phyloP scores from a whole-genome alignment of 1,139 yeast species.

The Suhomyces wounanorum region DNA sequence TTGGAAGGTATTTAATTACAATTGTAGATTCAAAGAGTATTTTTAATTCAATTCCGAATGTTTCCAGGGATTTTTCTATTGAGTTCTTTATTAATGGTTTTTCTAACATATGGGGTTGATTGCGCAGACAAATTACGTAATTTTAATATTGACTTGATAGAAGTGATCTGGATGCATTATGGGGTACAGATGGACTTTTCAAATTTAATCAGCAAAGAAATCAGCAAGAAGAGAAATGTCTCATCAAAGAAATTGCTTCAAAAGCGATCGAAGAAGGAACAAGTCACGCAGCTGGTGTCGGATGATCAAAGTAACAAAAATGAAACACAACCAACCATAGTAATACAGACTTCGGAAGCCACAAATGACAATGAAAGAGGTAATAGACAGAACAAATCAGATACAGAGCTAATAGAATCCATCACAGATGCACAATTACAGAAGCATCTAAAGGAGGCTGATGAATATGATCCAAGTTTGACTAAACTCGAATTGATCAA shows the following conservation, averaged over 20 bases:
- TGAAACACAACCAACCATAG: background rate
- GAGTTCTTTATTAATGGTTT: background rate
- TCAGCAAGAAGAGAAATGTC: slow-evolving; percentile 30
- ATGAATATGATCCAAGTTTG: slow-evolving; percentile 19
- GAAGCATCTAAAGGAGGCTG: slow-evolving; percentile 23
- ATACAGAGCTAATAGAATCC: slow-evolving; percentile 16
- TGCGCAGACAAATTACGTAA: background rate
- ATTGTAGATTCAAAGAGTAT: too few species aligned
- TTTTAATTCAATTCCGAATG: background rate
- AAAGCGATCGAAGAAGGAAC: slow-evolving; percentile 7
- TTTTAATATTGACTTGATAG: background rate
- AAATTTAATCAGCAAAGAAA: slow-evolving; percentile 35
- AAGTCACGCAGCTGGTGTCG: background rate
- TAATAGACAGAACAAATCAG: slow-evolving; percentile 8
- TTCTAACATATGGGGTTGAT: background rate
- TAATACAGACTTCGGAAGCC: background rate
- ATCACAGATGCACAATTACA: slow-evolving; percentile 25
- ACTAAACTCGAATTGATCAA: slow-evolving; percentile 29
- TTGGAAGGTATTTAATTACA: too few species aligned
- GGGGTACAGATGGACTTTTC: slow-evolving; percentile 31
- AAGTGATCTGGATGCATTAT: background rate
- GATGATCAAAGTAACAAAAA: background rate
- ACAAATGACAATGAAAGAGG: background rate
- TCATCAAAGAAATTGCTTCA: background rate
- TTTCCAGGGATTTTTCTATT: background rate